Conservation (phyloP, 2,329 filamentous ascomycete genomes). For the Bimuria novae-zelandiae region DNA sequence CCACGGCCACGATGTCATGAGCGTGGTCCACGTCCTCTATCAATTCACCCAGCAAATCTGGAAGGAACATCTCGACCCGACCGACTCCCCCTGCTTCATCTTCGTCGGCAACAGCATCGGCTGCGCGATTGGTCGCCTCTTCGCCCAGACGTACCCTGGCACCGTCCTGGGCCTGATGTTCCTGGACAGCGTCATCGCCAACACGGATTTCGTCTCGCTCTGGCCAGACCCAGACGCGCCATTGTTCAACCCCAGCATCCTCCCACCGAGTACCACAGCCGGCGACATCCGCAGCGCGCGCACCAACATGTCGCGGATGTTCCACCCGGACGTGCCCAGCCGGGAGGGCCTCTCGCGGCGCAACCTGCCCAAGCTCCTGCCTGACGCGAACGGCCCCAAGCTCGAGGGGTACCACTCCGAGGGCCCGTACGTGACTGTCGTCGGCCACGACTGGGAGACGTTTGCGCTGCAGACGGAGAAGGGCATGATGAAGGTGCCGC, state of each 20-base stretch:
- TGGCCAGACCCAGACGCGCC: conserved; percentile 60
- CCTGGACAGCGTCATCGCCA: conserved; percentile 63
- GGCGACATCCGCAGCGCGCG: conserved; percentile 44
- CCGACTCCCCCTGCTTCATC: conserved; percentile 42
- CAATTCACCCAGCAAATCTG: conserved; percentile 51
- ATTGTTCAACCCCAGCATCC: conserved; percentile 48
- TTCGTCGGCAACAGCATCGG: conserved; percentile 60
- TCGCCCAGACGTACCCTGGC: conserved; percentile 53
- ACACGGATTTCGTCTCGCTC: conserved; percentile 59
- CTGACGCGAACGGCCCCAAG: conserved; percentile 49
- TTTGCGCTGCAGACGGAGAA: conserved; percentile 55
- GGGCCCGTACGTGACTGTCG: conserved; percentile 54
- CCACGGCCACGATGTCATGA: conserved; percentile 56
- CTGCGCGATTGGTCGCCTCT: conserved; percentile 58
- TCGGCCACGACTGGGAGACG: conserved; percentile 58
- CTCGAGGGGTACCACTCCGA: conserved; percentile 45
- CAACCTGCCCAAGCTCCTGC: conserved; percentile 51
- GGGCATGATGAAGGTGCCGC: conserved; percentile 38
- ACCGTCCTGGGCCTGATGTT: conserved; percentile 55
- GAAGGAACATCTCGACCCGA: conserved; percentile 41
- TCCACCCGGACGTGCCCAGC: conserved; percentile 57
- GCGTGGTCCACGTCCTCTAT: conserved; percentile 52
- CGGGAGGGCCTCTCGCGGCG: conserved; percentile 56
- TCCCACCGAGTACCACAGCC: conserved; percentile 48
- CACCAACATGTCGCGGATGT: conserved; percentile 46